Evolutionary conservation across 768 basidiomycete species (phyloP).

Genomic region (Hortiboletus flavorubellus): DNA sequence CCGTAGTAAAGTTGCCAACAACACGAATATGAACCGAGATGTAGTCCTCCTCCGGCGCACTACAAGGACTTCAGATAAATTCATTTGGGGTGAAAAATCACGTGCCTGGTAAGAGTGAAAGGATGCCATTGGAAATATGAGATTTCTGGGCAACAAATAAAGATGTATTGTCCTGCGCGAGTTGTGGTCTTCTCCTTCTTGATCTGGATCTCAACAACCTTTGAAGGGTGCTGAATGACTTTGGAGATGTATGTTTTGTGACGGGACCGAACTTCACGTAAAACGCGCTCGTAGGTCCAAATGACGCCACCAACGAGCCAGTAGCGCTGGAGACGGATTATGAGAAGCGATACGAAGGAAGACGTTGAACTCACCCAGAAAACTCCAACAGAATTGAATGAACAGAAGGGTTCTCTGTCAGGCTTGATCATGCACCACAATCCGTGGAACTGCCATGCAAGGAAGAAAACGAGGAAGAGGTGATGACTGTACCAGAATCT

Average conservation of each 20-base stretch:
- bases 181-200: constrained; percentile 90
- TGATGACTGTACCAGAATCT: constrained; percentile 88
- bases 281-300: constrained; percentile 83
- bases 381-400: constrained; percentile 79
- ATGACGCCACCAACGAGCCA: constrained; percentile 87
- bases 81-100: not conserved
- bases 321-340: constrained; percentile 55
- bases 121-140: constrained; percentile 98
- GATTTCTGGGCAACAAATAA: constrained; percentile 85
- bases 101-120: constrained; percentile 84
- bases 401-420: constrained; percentile 85
- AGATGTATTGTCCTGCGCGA: constrained; percentile 90
- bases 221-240: constrained; percentile 93
- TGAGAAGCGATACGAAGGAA: constrained; percentile 2
- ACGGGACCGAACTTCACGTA: constrained; percentile 88
- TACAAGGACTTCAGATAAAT: constrained; percentile 24
- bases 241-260: constrained; percentile 92
- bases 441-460: constrained; percentile 92
- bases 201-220: constrained; percentile 94
- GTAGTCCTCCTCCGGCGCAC: constrained; percentile 94
- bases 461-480: constrained; percentile 90
- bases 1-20: constrained; percentile 88
- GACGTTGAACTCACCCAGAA: constrained; percentile 73
- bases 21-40: constrained; percentile 91
- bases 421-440: constrained; percentile 98